Percentiles rank a stretch among this genome's conserved stretches.
Conservation (phyloP, 2,329 filamentous ascomycete species). For the Epichloe sp. region DNA sequence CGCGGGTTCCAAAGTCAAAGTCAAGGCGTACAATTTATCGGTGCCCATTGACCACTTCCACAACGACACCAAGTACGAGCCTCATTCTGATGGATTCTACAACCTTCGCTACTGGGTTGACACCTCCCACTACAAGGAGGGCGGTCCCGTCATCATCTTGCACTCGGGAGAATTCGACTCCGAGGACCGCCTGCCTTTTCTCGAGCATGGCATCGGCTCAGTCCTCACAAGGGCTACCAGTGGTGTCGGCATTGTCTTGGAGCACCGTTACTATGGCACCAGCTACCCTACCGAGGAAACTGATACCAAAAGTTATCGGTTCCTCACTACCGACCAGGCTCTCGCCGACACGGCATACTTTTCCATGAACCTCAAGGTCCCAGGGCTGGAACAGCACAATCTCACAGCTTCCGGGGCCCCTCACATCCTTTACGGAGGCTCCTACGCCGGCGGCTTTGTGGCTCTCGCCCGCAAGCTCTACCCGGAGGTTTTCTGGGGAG, state of each 20-base stretch:
- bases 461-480: constrained; percentile 66
- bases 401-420: constrained; percentile 52
- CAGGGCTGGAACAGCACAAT: constrained; percentile 53
- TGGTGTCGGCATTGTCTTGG: constrained; percentile 67
- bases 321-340: constrained; percentile 72
- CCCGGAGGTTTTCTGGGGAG: constrained; percentile 64
- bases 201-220: constrained; percentile 66
- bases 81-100: constrained; percentile 57
- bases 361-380: constrained; percentile 56
- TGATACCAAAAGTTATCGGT: constrained; percentile 56
- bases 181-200: constrained; percentile 48
- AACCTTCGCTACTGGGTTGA: constrained; percentile 75
- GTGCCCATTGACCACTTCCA: constrained; percentile 69
- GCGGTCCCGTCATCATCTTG: constrained; percentile 71
- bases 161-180: constrained; percentile 58
- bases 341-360: constrained; percentile 75
- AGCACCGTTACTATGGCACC: constrained; percentile 77
- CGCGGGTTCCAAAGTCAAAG: background rate
- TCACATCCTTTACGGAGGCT: constrained; percentile 72
- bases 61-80: constrained; percentile 64
- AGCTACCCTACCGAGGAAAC: constrained; percentile 59
- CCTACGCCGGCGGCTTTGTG: constrained; percentile 69
- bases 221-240: constrained; percentile 57
- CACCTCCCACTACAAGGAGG: constrained; percentile 56
- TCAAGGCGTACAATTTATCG: constrained; percentile 19